phyloP scores from a whole-genome alignment of 768 basidiomycete genomes.

The Boletus barrowsii region DNA sequence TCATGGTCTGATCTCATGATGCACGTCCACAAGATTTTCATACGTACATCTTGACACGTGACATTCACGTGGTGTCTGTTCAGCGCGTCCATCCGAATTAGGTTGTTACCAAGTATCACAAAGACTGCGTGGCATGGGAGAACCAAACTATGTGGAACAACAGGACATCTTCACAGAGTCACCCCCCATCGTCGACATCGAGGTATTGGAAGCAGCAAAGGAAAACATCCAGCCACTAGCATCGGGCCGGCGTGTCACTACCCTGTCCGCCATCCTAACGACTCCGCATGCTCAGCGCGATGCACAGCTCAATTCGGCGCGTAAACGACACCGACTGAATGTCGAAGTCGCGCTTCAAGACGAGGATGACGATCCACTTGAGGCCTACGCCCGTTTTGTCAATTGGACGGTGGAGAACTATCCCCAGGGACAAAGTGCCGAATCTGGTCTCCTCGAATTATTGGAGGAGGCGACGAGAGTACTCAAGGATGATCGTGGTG shows the following conservation, averaged over 20 bases:
- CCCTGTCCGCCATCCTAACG: constrained; percentile 67
- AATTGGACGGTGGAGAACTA: constrained; percentile 94
- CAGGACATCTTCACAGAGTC: constrained; percentile 43
- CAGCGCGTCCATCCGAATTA: constrained; percentile 7
- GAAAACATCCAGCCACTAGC: constrained; percentile 86
- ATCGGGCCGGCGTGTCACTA: constrained; percentile 73
- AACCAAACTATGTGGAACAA: constrained; percentile 31
- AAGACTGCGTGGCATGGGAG: constrained; percentile 16
- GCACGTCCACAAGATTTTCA: constrained; percentile 1
- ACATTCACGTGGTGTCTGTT: constrained; percentile 20
- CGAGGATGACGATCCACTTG: constrained; percentile 81
- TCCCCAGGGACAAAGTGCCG: constrained; percentile 85
- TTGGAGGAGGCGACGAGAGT: constrained; percentile 89
- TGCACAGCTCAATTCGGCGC: constrained; percentile 59
- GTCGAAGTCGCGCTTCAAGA: constrained; percentile 65
- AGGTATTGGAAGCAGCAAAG: constrained; percentile 78
- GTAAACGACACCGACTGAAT: constrained; percentile 67
- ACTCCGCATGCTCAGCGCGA: constrained; percentile 80
- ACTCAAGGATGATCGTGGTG: constrained; percentile 72
- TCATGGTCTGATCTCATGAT: constrained; percentile 11
- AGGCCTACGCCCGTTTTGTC: constrained; percentile 82
- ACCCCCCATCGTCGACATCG: constrained; percentile 67
- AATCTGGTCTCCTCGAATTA: constrained; percentile 88
- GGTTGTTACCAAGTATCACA: neutral
- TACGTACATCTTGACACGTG: constrained; percentile 12